Evolutionary conservation across 257 asterid genomes (phyloP).

Genomic region (Rauvolfia tetraphylla): DNA sequence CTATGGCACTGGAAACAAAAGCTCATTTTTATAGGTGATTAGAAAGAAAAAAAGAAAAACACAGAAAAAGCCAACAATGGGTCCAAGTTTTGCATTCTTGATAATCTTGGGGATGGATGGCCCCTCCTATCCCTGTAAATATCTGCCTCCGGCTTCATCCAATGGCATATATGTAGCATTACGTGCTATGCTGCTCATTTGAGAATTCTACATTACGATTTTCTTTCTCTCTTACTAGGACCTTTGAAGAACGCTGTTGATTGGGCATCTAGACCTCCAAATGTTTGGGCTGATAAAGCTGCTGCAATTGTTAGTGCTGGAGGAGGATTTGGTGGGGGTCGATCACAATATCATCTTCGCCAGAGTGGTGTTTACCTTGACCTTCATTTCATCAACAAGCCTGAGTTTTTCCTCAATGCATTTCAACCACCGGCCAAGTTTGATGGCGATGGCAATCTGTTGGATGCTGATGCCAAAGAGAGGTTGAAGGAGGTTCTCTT

Average conservation of each 20-base stretch:
- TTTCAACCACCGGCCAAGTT: slow-evolving; percentile 66
- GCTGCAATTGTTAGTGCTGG: slow-evolving; percentile 83
- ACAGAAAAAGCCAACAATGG: too few species aligned
- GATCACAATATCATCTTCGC: slow-evolving; percentile 82
- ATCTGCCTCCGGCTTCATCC: not conserved
- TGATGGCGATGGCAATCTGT: slow-evolving; percentile 58
- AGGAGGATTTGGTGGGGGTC: slow-evolving; percentile 69
- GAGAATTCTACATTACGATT: not conserved
- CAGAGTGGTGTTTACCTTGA: slow-evolving; percentile 76
- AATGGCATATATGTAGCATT: not conserved
- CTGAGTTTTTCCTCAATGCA: slow-evolving; percentile 61
- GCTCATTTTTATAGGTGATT: not conserved
- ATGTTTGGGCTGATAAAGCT: slow-evolving; percentile 73
- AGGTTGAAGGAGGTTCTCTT: slow-evolving; percentile 48
- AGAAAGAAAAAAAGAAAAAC: not conserved
- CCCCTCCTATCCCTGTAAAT: not conserved
- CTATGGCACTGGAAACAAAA: not conserved
- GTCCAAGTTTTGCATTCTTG: not conserved
- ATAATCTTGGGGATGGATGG: not conserved
- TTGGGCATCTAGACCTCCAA: slow-evolving; percentile 91
- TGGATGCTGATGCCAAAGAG: slow-evolving; percentile 53
- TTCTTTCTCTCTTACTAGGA: slow-evolving; percentile 29
- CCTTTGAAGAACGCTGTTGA: slow-evolving; percentile 86
- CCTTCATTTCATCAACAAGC: slow-evolving; percentile 90
- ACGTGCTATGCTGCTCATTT: not conserved